Evolutionary conservation across 495 filamentous ascomycete species (phyloP).

Genomic region (Penicillium riverlandense): DNA sequence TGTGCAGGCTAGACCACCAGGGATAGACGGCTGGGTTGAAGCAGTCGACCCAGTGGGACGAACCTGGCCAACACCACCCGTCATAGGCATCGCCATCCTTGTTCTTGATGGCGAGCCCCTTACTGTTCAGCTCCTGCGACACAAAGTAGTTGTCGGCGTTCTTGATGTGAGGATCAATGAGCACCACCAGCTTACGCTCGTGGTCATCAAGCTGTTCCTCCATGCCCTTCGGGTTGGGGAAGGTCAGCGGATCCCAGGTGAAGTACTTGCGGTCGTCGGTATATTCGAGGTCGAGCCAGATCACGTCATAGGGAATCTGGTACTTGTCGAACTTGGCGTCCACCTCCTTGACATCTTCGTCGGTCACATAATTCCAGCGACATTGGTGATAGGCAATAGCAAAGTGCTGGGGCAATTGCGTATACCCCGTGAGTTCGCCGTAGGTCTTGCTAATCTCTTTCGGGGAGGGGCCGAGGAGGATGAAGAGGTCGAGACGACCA

Average conservation of each 20-base stretch:
- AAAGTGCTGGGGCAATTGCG: slow-evolving; percentile 84
- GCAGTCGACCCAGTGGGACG: slow-evolving; percentile 89
- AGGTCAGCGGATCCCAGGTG: slow-evolving; percentile 85
- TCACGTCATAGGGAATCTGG: slow-evolving; percentile 94
- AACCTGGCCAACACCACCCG: slow-evolving; percentile 97
- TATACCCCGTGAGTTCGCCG: slow-evolving; percentile 89
- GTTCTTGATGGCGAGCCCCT: slow-evolving; percentile 74
- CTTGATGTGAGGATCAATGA: slow-evolving; percentile 98
- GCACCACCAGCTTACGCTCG: slow-evolving; percentile 83
- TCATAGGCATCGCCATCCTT: slow-evolving; percentile 88
- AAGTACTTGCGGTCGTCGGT: slow-evolving; percentile 96
- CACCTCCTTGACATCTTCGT: slow-evolving; percentile 93
- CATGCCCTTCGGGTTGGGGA: slow-evolving; percentile 82
- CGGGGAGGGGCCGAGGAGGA: slow-evolving; percentile 84
- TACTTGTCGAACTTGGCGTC: slow-evolving; percentile 93
- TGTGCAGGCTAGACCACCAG: slow-evolving; percentile 88
- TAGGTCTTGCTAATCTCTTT: slow-evolving; percentile 74
- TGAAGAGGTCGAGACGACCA: slow-evolving; percentile 84
- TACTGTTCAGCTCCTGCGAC: slow-evolving; percentile 72
- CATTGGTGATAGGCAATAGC: slow-evolving; percentile 93
- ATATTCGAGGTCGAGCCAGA: slow-evolving; percentile 98
- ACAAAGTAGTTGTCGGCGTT: slow-evolving; percentile 73
- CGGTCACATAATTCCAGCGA: slow-evolving; percentile 96
- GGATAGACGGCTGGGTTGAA: slow-evolving; percentile 81
- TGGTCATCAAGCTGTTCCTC: slow-evolving; percentile 73